phyloP scores from a whole-genome alignment of 2,329 filamentous ascomycete genomes.

The Aspergillus texensis region DNA sequence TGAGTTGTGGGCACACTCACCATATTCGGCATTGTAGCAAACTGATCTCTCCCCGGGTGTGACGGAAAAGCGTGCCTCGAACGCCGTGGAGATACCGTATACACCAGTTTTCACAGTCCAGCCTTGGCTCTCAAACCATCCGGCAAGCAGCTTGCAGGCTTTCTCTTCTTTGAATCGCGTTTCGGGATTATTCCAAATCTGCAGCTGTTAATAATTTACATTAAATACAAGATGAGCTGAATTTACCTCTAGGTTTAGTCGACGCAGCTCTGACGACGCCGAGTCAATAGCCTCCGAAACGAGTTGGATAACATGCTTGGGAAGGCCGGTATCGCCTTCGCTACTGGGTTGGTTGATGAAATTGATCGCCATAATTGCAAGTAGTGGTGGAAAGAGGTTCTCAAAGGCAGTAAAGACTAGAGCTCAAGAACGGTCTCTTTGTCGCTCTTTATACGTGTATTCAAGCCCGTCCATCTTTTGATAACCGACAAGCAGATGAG shows the following conservation, averaged over 20 bases:
- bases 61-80: not conserved
- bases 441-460: not conserved
- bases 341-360: not conserved
- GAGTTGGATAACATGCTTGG: not conserved
- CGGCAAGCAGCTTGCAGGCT: not conserved
- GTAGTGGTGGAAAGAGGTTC: not conserved
- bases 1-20: not conserved
- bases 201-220: not conserved
- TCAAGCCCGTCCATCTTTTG: not conserved
- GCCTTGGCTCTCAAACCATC: not conserved
- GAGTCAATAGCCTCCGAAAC: not conserved
- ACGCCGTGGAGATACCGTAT: not conserved
- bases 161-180: not conserved
- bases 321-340: not conserved
- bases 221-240: not conserved
- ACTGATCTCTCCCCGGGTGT: not conserved
- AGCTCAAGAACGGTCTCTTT: accelerated
- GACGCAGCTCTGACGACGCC: not conserved
- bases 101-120: not conserved
- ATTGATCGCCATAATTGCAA: not conserved
- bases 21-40: not conserved
- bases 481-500: not conserved
- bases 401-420: not conserved
- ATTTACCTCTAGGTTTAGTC: not conserved
- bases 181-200: not conserved